Base-by-base conservation (phyloP, 2,329 filamentous ascomycete genomes). In the Beauveria brongniartii region DNA sequence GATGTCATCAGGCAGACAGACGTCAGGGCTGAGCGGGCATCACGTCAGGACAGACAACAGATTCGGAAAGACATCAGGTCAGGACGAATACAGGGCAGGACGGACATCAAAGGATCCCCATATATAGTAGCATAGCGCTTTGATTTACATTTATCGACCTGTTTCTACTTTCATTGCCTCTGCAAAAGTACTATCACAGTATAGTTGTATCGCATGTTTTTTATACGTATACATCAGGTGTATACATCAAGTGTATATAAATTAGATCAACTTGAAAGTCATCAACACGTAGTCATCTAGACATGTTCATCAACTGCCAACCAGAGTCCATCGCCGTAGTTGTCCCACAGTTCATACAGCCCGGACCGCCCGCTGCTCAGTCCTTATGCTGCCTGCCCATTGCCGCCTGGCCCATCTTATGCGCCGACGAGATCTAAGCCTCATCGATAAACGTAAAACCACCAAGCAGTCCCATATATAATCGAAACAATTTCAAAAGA, bases 271-370 rank as follows among this genome's bases (percentile, higher is more conserved):
- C 20, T 18, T 12, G 1, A 16, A 59, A 59, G 47, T 59, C 57
- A 59, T 59, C 34, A 59, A 52, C 28, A 44, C 44, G 16, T 55
- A 55, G 22, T 55, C 51, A 30, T 61, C 58, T 61, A 48, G 30
- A 61, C 34, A 34, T 18, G 44, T 51, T 22, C 10, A n/a, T 14
- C 22, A 41, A 55, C 63, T 64, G 63, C 63, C 64, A 64, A 64
- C 56, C 63, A 59, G 55, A 54, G 34, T 54, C 24, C 30, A 26
- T 55, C 28, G 43, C 60, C 52, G 34, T 56, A 53, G 53, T 62
- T 64, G 63, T 65, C 64, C 64, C 64, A 65, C 64, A 64, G 63
- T 48, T 37, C 6, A 53, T 20, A 26, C 51, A 48, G 50, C 22
- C 55, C 34, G 24, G 44, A 59, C 56, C 51, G 55, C 56, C 58